Evolutionary conservation across 2,329 filamentous ascomycete genomes (phyloP).

Genomic region (Aaosphaeria pasadenensis): DNA sequence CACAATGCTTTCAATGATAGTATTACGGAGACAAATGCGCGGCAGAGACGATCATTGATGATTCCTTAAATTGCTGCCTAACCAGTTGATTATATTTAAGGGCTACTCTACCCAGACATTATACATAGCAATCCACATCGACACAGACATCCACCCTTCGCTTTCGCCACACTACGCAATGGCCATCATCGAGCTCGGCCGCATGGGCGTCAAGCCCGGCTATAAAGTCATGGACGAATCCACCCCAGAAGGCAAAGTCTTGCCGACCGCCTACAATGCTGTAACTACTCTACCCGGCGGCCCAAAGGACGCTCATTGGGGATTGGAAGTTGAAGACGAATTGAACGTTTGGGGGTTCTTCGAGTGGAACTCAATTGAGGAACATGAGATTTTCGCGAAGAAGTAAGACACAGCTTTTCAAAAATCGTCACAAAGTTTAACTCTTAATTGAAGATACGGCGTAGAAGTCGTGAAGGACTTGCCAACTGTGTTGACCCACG

Average conservation of each 20-base stretch:
- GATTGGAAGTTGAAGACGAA: constrained; percentile 4
- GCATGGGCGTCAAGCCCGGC: constrained; percentile 6
- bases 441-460: not conserved
- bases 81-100: too few relatives aligned
- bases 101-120: too few relatives aligned
- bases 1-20: too few relatives aligned
- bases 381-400: constrained; percentile 5
- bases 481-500: not conserved
- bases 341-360: constrained; percentile 3
- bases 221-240: constrained; percentile 1
- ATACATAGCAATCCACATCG: too few relatives aligned
- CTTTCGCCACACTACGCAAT: not conserved
- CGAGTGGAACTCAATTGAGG: constrained; percentile 4
- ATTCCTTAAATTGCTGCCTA: too few relatives aligned
- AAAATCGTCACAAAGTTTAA: not conserved
- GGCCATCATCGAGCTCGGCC: constrained; percentile 5
- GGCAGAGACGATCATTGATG: too few relatives aligned
- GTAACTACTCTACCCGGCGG: not conserved
- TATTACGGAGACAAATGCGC: too few relatives aligned
- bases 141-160: not conserved
- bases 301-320: constrained; percentile 1
- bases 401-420: constrained; percentile 1
- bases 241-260: constrained; percentile 3
- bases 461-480: not conserved
- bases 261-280: not conserved